Base-by-base conservation (phyloP, 1,139 yeast species). In the Hansenula anomala region DNA sequence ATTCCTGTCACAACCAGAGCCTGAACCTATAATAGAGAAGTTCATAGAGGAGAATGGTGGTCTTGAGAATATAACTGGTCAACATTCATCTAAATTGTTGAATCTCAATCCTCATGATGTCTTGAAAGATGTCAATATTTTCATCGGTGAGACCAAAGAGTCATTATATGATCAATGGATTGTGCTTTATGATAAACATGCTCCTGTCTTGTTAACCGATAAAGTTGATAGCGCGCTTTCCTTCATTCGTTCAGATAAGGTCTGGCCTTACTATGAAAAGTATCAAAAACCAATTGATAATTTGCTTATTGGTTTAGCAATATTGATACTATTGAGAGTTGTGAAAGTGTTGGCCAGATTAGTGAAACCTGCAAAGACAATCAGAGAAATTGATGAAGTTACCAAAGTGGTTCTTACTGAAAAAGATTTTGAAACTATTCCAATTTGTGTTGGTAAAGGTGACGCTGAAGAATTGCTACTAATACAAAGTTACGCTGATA, bases 381-480 rank as follows among this genome's bases (percentile, higher is more conserved):
- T 7, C 4, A 12, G 15, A 15, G 18, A 14, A 4, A 26, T 18
- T 7, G 10, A 26, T 6, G 18, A 10, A 22, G 14, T 24, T 6
- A 24, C 32, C 9, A n/a, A 6, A 20, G n/a, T 10, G 6, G n/a
- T 9, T n/a, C 9, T 20, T 3, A 30, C 17, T 9, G 25, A 19
- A 11, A 5, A 17, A 4, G 36, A 43, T 13, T 36, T 43, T 20
- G 48, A 44, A 13, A 34, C 39, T 1, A 38, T 43, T 5, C 52
- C 50, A 16, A 7, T 40, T 1, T 48, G 52, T 36, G 38, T 40
- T n/a, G 49, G 49, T 6, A 48, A 38, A 25, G 46, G 44, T n/a
- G 48, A 45, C 19, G 37, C 36, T 4, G 52, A 48, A 32, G 52
- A 48, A 14, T 34, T 31, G n/a, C 17, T 35, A 15, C 29, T 46